phyloP scores from a whole-genome alignment of 2,329 filamentous ascomycete genomes.

The Aspergillus sp. region DNA sequence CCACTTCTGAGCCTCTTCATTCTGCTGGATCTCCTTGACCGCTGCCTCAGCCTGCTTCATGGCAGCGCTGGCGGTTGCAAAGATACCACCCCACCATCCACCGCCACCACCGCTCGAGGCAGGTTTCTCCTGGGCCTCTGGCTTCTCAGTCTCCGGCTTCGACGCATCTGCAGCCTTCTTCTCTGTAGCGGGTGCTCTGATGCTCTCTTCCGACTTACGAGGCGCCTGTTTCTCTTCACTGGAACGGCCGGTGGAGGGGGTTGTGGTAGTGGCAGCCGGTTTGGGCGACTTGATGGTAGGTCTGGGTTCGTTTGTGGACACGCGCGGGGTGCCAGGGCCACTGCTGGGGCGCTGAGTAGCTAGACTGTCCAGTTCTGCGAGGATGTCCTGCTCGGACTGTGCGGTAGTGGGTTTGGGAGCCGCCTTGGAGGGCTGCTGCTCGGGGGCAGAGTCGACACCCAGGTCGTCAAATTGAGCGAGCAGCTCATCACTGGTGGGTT shows the following conservation, averaged over 20 bases:
- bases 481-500: slow-evolving; percentile 52
- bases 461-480: slow-evolving; percentile 53
- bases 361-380: slow-evolving; percentile 84
- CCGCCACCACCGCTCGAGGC: slow-evolving; percentile 62
- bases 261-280: slow-evolving; percentile 46
- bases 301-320: slow-evolving; percentile 49
- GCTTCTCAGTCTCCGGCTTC: slow-evolving; percentile 44
- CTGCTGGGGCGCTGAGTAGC: slow-evolving; percentile 68
- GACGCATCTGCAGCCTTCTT: slow-evolving; percentile 64
- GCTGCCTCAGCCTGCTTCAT: slow-evolving; percentile 90
- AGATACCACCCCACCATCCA: slow-evolving; percentile 85
- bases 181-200: slow-evolving; percentile 68
- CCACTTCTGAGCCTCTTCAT: slow-evolving; percentile 96
- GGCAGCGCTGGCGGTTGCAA: slow-evolving; percentile 71
- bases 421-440: slow-evolving; percentile 32
- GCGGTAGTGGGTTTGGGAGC: slow-evolving; percentile 22
- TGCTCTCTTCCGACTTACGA: slow-evolving; percentile 78
- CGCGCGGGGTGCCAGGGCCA: slow-evolving; percentile 80
- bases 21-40: slow-evolving; percentile 92
- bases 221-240: slow-evolving; percentile 65
- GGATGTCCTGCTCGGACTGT: slow-evolving; percentile 67
- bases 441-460: slow-evolving; percentile 38
- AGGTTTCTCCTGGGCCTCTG: slow-evolving; percentile 47
- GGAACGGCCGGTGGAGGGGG: slow-evolving; percentile 50
- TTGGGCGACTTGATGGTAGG: slow-evolving; percentile 59